A percentile compares a stretch with the other conserved stretches of the same genome.
These are phyloP conservation scores for Dactylellina haptotyla DNA, from an alignment of 2,329 filamentous ascomycete species.

Conservation along the genomic window DNA sequence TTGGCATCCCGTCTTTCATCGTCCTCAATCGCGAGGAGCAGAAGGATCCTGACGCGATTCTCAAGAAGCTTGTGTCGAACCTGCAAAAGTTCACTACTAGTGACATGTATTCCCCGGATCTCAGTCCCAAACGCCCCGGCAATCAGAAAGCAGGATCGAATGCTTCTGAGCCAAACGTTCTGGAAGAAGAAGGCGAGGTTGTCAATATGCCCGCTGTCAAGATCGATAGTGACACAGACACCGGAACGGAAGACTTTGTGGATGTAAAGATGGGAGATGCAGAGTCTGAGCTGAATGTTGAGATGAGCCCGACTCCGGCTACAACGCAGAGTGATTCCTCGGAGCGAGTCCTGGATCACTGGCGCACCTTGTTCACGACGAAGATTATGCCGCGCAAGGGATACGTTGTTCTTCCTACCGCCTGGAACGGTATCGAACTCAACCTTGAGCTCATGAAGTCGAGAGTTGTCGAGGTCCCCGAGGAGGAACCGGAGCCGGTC, in stretches of 20 bases:
- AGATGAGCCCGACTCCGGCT: slow-evolving; percentile 38
- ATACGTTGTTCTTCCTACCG: slow-evolving; percentile 73
- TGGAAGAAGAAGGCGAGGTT: slow-evolving; percentile 56
- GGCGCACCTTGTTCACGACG: slow-evolving; percentile 76
- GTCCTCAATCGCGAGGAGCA: slow-evolving; percentile 57
- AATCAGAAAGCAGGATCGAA: slow-evolving; percentile 34
- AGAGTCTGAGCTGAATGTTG: slow-evolving; percentile 59
- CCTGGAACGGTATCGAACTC: slow-evolving; percentile 71
- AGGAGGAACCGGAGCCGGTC: slow-evolving; percentile 28
- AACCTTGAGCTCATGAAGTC: slow-evolving; percentile 55
- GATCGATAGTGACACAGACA: slow-evolving; percentile 61
- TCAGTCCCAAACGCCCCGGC: slow-evolving; percentile 31
- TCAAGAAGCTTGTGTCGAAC: slow-evolving; percentile 56
- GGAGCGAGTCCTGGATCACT: slow-evolving; percentile 54
- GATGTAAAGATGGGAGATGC: slow-evolving; percentile 85
- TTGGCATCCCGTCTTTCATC: slow-evolving; percentile 58
- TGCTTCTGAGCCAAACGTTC: slow-evolving; percentile 22
- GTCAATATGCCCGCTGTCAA: slow-evolving; percentile 55
- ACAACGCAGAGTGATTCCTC: slow-evolving; percentile 58
- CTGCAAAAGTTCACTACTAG: slow-evolving; percentile 57
- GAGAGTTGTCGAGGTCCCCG: slow-evolving; percentile 38
- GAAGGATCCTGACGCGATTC: slow-evolving; percentile 55
- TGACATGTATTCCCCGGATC: slow-evolving; percentile 55
- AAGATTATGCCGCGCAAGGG: slow-evolving; percentile 70
- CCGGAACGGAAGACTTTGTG: slow-evolving; percentile 89